Evolutionary conservation across 306 rosid genomes (phyloP), one percentile per base, ranked within the genome.

Genomic region (Calophaca sinica): DNA sequence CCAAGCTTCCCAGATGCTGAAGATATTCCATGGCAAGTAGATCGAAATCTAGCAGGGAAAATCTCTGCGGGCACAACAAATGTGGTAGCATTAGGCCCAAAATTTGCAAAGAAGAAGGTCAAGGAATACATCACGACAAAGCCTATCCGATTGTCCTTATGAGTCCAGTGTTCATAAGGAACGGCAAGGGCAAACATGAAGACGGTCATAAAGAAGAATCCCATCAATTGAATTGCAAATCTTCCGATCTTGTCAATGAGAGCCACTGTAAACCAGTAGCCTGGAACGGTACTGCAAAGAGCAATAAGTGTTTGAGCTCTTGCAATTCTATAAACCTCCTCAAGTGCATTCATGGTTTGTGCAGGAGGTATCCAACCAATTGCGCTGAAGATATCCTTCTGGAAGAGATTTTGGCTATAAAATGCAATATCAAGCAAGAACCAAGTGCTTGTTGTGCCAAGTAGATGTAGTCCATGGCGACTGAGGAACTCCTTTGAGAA

Each of bases 131-230:
- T 52, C 44, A 73, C 87, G 8, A 89, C 96, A 2, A 91, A 91
- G 28, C 91, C 96, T 41, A 89, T 89, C 0, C 71, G 77, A 74
- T 92, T 74, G 0, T 87, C 97, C 78, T 77, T 89, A 3, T 71
- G 91, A 76, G 91, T 88, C 93, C 96, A 92, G 68, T 92, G 91
- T 3, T 92, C 48, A 75, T 91, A 89, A 60, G 97, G 97, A 86
- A 91, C 83, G 70, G 97, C 91, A 3, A 91, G 85, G 44, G 88
- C 92, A 80, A 91, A 89, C 93, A 91, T 91, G 36, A 91, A 89
- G 13, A 89, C 89, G 5, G 97, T 91, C 93, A 91, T 91, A 68
- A 91, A 91, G 88, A 86, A 89, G 84, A 91, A 91, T 1, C 97
- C 97, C 92, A 91, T 81, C 76, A 91, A 36, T 39, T 91, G 97